Percentiles rank a stretch among this genome's conserved stretches.
Evolutionary conservation across 78 protist species (phyloP).

Genomic region (Monosiga brevicollis): DNA sequence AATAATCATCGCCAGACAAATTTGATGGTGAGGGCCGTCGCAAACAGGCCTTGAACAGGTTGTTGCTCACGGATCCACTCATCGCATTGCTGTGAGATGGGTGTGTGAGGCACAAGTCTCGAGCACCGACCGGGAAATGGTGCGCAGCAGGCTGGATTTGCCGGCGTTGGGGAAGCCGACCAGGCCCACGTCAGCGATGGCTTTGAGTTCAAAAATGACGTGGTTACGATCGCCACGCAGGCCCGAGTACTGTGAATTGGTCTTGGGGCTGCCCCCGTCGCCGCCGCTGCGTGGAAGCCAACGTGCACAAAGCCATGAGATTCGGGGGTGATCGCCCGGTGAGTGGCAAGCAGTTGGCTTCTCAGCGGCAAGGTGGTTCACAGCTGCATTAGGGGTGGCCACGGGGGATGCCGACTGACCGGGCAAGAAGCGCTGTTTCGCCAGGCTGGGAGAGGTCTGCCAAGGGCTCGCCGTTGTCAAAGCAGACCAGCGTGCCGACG

Average conservation of each 20-base stretch:
- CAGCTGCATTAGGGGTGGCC: not conserved
- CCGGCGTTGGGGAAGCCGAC: constrained; percentile 66
- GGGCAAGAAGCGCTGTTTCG: not conserved
- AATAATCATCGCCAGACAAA: no score
- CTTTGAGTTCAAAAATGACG: constrained; percentile 15
- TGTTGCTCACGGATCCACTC: not conserved
- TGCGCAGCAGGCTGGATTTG: constrained; percentile 23
- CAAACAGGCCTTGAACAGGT: not conserved
- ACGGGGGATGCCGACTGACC: not conserved
- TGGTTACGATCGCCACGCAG: not conserved
- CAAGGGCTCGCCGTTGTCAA: not conserved
- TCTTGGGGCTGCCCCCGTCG: not conserved
- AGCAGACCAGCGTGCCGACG: not conserved
- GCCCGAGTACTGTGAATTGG: not conserved
- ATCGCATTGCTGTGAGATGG: not conserved
- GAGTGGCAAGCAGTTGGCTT: not conserved
- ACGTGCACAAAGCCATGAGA: not conserved
- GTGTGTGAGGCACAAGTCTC: not conserved
- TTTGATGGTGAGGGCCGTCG: no score
- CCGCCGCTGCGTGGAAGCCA: not conserved
- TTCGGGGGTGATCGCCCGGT: not conserved
- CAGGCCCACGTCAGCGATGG: constrained; percentile 53
- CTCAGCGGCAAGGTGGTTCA: not conserved
- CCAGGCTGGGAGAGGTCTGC: not conserved
- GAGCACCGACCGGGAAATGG: not conserved